Evolutionary conservation across 225 moss, liverwort and hornwort species (phyloP).

Genomic region (Climacium dendroides): DNA sequence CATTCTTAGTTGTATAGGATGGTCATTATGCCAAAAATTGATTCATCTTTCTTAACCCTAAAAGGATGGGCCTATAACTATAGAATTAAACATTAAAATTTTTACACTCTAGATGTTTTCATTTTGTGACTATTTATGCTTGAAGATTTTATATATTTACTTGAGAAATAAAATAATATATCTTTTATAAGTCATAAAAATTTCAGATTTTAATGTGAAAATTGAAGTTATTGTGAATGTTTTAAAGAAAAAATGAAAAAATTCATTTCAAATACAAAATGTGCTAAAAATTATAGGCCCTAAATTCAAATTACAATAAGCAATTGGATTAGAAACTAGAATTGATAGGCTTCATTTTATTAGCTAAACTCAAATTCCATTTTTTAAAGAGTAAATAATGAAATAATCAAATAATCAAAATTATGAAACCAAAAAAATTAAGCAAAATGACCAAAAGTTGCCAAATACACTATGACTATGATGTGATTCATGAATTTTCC

Average conservation of each 20-base stretch:
- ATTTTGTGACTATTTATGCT: neutral
- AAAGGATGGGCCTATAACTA: fast-evolving
- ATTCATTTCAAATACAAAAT: neutral
- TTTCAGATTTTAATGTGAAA: neutral
- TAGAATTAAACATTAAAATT: neutral
- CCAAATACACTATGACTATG: too few relatives aligned
- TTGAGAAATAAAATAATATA: too few relatives aligned
- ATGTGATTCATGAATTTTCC: too few relatives aligned
- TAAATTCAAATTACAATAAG: neutral
- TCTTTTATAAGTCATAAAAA: neutral
- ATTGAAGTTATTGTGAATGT: neutral
- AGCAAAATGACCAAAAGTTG: too few relatives aligned
- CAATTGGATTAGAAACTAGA: too few relatives aligned
- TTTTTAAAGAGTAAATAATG: too few relatives aligned
- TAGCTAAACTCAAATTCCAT: too few relatives aligned
- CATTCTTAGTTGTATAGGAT: neutral
- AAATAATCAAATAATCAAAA: too few relatives aligned
- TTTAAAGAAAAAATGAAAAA: neutral
- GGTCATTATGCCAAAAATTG: fast-evolving
- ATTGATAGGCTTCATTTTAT: too few relatives aligned
- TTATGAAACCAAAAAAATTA: too few relatives aligned
- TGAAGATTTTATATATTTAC: neutral
- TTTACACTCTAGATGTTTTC: fast-evolving
- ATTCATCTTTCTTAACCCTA: neutral
- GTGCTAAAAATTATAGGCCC: neutral